phyloP scores from a whole-genome alignment of 768 basidiomycete species.

The Lentinus brumalis region DNA sequence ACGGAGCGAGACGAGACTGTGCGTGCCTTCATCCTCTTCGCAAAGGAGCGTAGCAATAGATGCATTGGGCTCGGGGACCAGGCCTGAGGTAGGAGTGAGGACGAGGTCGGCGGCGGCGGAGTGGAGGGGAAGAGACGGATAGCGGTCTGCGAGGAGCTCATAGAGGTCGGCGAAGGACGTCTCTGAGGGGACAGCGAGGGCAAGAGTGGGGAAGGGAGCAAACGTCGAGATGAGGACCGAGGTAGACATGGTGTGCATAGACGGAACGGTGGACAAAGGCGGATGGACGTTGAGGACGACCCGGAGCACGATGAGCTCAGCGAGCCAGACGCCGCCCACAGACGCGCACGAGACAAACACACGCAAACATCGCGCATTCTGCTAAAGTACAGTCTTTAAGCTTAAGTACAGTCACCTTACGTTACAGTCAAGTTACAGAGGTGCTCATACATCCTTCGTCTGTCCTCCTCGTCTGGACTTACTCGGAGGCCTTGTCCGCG shows the following conservation, averaged over 20 bases:
- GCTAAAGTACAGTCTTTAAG: no score
- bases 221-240: constrained; percentile 62
- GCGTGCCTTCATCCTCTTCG: constrained; percentile 26
- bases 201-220: constrained; percentile 59
- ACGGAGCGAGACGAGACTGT: constrained; percentile 60
- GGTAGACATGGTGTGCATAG: constrained; percentile 41
- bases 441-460: no score
- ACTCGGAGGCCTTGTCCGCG: no score
- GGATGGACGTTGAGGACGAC: not conserved
- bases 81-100: constrained; percentile 44
- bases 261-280: not conserved
- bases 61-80: constrained; percentile 30
- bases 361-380: no score
- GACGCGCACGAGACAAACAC: not conserved
- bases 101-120: constrained; percentile 34
- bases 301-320: no score
- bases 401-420: no score
- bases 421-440: no score
- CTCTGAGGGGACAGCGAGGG: constrained; percentile 45
- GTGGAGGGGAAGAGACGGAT: constrained; percentile 47
- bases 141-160: constrained; percentile 41
- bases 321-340: not conserved
- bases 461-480: no score
- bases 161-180: constrained; percentile 45
- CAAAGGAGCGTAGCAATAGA: constrained; percentile 39